Evolutionary conservation across 768 basidiomycete species (phyloP).

Genomic region (Naganishia friedmannii): DNA sequence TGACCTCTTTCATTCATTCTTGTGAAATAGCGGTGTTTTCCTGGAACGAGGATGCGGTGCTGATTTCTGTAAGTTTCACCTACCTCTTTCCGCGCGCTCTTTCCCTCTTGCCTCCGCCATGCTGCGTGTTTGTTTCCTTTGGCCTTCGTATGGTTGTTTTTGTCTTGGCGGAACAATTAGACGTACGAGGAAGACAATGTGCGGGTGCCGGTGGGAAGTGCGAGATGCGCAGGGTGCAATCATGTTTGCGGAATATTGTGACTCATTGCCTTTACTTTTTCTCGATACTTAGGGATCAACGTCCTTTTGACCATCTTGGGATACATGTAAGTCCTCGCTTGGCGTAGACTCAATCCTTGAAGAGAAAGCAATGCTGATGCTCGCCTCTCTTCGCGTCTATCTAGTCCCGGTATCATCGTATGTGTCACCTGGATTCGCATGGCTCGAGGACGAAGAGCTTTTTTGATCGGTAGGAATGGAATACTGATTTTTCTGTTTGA

Average conservation of each 20-base stretch:
- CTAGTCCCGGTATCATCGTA: slow-evolving; percentile 33
- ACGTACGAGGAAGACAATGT: slow-evolving; percentile 38
- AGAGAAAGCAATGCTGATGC: slow-evolving; percentile 1
- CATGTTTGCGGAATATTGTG: background rate
- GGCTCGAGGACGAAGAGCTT: background rate
- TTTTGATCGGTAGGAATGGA: background rate
- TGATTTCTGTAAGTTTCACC: slow-evolving; percentile 67
- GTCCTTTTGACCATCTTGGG: slow-evolving; percentile 66
- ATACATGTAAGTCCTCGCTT: slow-evolving; percentile 62
- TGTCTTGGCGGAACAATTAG: too few relatives aligned
- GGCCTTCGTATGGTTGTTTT: too few relatives aligned
- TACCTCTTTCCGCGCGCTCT: too few relatives aligned
- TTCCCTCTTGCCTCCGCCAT: too few relatives aligned
- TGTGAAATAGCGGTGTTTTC: slow-evolving; percentile 63
- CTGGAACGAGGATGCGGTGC: slow-evolving; percentile 75
- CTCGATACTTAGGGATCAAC: slow-evolving; percentile 56
- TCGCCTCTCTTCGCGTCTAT: background rate
- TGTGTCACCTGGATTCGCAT: too few relatives aligned
- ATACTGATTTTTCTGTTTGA: background rate
- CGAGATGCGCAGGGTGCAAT: background rate
- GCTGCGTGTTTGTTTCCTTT: too few relatives aligned
- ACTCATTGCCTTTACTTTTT: background rate
- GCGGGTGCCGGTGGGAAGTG: background rate
- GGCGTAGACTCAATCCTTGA: slow-evolving; percentile 30
- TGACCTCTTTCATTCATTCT: too few relatives aligned